A percentile compares a stretch with the other conserved stretches of the same genome.
These are phyloP conservation scores for Buddleja alternifolia DNA, from an alignment of 257 asterid genomes.

Conservation along the genomic window DNA sequence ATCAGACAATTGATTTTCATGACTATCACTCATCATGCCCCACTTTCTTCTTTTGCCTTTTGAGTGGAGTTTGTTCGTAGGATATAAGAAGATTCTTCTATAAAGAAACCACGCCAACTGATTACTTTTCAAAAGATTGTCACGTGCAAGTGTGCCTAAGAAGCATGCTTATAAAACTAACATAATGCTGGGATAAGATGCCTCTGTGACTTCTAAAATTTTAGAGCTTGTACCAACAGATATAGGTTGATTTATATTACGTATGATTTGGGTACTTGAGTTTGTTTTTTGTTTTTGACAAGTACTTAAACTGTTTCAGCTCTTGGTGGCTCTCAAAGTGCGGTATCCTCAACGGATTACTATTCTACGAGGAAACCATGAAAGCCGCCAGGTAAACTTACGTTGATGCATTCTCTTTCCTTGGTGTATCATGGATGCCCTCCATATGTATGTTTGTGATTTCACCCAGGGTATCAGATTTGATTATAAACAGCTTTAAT, in stretches of 20 bases:
- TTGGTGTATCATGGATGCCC: neutral
- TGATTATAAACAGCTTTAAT: conserved; percentile 25
- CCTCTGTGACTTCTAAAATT: neutral
- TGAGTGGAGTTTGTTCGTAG: conserved; percentile 6
- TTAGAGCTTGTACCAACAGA: neutral
- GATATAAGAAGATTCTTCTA: neutral
- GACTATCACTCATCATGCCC: neutral
- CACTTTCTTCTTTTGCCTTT: conserved; percentile 16
- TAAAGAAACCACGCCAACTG: neutral
- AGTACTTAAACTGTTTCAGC: conserved; percentile 39
- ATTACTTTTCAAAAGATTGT: too few relatives aligned
- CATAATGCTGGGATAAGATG: neutral
- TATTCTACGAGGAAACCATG: conserved; percentile 84
- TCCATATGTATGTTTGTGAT: neutral
- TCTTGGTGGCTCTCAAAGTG: conserved; percentile 67
- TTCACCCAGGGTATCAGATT: conserved; percentile 16
- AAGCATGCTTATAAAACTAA: neutral
- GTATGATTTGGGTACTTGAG: neutral
- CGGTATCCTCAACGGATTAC: conserved; percentile 65
- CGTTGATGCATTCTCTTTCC: neutral
- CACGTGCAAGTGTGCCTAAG: neutral
- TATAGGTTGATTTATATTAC: conserved; percentile 10
- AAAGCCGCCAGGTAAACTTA: conserved; percentile 66
- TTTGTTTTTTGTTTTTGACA: neutral
- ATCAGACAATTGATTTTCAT: neutral